Base-by-base conservation (phyloP, 345 rosid genomes). In the Brassica nigra region DNA sequence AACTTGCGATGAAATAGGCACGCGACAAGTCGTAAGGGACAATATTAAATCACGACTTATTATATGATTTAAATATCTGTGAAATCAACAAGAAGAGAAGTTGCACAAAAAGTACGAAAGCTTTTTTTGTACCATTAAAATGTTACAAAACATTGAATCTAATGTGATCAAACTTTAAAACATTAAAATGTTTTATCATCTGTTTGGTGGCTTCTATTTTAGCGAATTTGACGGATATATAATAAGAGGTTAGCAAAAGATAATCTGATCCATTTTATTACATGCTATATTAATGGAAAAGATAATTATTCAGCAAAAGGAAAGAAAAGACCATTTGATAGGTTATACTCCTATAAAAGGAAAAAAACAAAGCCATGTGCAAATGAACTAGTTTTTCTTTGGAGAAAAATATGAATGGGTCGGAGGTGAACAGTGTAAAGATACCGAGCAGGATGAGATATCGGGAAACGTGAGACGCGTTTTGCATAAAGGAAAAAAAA, bases 1-100 rank as follows among this genome's bases (percentile, higher is more conserved):
- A 71, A 78, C 76, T 65, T 78, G 76, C 72, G 72, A 55, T 65
- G 72, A 71, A 71, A 65, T 18, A 69, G 6, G 66, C 81, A 70
- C 16, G 11, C n/a, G 62, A 78, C 81, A 71, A 69, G 54, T 6
- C 30, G 27, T 39, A 76, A 62, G 63, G 52, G 66, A 71, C 76
- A 62, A 39, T 39, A 37, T 57, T 30, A 78, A 71, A 37, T 37
- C 71, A 64, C 44, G 71, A 52, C 29, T 57, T 67, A 44, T 64
- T 33, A 71, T 57, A 71, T 71, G 33, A 15, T 10, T 73, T 23
- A 44, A 5, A 6, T 28, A 6, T 15, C 4, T 0, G 10, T 73
- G 77, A 47, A 16, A 47, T 39, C 47, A 39, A 39, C 47, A 39
- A 39, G 47, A 39, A 39, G 47, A 39, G 47, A 39, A 39, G 47